Evolutionary conservation across 768 basidiomycete genomes (phyloP), one percentile per base, ranked within the genome.

Genomic region (Pulveroboletus ravenelii): DNA sequence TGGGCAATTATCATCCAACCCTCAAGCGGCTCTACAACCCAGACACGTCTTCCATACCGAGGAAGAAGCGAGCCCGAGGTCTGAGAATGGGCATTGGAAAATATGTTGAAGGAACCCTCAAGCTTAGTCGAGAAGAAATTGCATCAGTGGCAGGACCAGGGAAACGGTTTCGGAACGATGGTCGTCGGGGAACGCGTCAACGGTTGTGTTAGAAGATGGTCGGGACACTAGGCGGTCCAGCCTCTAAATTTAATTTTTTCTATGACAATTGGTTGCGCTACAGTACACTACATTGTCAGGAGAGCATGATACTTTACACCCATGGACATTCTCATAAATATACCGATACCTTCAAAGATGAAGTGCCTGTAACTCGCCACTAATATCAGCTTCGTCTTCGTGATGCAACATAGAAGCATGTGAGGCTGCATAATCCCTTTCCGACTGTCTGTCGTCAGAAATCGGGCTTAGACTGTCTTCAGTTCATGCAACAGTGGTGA

Each of bases 1-100:
- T 88, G 53, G 90, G 90, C 15, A 92, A 90, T 64, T 93, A 91
- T 63, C 89, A 93, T 58, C 89, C 87, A 35, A 73, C 76, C 5
- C 70, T 92, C 48, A 93, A 90, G 65, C 81, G 77, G 51, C 55
- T 85, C 7, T 89, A 83, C 59, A 78, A 78, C 32, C 62, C 70
- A 6, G 63, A 64, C n/a, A 41, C 57, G 12, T 56, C 59, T 32
- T 55, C 59, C 1, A 52, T 55, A 17, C 54, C 51, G 7, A 68
- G 61, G 39, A 73, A 70, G 55, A 84, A 77, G 53, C 72, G 88
- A 53, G 73, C 78, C 39, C 75, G 80, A 58, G 91, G 90, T 10
- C 66, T 93, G 37, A 73, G 74, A 52, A 84, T 90, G 84, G 89
- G 90, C 7, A 77, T 93, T 18, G 90, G 90, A 7, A 85, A 75